A percentile compares a stretch with the other conserved stretches of the same genome.
These are phyloP conservation scores for Beauveria brongniartii DNA, from an alignment of 2,329 filamentous ascomycete species.

Conservation along the genomic window DNA sequence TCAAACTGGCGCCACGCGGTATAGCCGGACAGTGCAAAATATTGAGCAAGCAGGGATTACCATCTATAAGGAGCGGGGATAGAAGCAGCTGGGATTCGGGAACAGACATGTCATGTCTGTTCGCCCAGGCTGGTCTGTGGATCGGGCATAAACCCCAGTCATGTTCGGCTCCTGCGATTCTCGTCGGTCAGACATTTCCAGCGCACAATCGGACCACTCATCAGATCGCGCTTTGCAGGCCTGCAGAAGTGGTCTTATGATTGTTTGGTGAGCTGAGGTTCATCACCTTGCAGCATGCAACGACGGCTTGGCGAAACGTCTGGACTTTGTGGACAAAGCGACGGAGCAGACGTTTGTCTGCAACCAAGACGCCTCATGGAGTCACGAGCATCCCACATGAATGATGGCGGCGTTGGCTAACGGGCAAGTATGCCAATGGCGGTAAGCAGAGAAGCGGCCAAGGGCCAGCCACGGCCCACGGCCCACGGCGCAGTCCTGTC, in stretches of 20 bases:
- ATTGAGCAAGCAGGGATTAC: not conserved
- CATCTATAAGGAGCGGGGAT: slow-evolving; percentile 4
- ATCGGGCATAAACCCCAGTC: not conserved
- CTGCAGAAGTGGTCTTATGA: slow-evolving; percentile 5
- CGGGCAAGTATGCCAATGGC: not conserved
- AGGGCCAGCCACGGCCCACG: not conserved
- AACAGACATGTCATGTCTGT: not conserved
- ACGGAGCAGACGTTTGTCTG: not conserved
- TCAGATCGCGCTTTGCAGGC: not conserved
- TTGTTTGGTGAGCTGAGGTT: not conserved
- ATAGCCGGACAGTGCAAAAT: not conserved
- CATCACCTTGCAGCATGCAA: not conserved
- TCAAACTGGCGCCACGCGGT: slow-evolving; percentile 1
- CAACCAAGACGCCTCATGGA: not conserved
- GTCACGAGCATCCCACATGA: not conserved
- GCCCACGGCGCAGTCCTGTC: not conserved
- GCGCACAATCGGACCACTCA: not conserved
- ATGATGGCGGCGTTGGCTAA: not conserved
- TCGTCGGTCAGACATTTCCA: not conserved
- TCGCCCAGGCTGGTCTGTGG: not conserved
- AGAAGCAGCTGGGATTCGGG: not conserved
- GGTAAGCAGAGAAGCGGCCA: not conserved
- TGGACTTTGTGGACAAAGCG: not conserved
- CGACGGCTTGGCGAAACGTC: not conserved
- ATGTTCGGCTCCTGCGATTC: not conserved